phyloP scores from a whole-genome alignment of 2,329 filamentous ascomycete genomes.

The Hymenoscyphus occultus region DNA sequence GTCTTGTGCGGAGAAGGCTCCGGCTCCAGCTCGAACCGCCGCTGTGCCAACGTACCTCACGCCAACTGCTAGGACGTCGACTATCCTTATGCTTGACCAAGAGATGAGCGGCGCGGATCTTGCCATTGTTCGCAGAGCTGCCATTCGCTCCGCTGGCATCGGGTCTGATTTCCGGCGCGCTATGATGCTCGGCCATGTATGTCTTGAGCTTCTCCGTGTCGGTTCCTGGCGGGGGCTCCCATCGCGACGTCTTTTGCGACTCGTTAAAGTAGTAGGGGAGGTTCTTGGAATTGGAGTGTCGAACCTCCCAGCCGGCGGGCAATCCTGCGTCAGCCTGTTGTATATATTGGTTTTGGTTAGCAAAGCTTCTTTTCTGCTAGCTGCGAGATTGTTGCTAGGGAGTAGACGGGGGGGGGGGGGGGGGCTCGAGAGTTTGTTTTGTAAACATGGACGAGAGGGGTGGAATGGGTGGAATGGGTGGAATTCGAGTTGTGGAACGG shows the following conservation, averaged over 20 bases:
- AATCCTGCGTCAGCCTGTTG: conserved; percentile 71
- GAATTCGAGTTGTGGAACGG: neutral
- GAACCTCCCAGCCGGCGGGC: conserved; percentile 87
- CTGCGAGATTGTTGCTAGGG: conserved; percentile 1
- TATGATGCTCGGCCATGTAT: conserved; percentile 91
- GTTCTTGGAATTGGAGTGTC: conserved; percentile 97
- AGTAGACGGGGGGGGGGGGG: neutral
- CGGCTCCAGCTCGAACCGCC: too few relatives aligned
- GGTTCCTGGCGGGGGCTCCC: conserved; percentile 87
- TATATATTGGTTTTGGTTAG: conserved; percentile 16
- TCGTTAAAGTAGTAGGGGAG: conserved; percentile 98
- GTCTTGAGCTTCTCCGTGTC: conserved; percentile 89
- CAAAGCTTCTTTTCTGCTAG: conserved; percentile 5
- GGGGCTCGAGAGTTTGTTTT: conserved; percentile 9
- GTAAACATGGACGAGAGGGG: conserved; percentile 24
- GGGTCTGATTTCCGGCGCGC: conserved; percentile 47
- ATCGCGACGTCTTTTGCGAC: conserved; percentile 80
- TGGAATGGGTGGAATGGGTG: neutral
- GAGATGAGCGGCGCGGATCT: conserved; percentile 90
- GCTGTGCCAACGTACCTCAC: conserved; percentile 53
- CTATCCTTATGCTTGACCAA: conserved; percentile 91
- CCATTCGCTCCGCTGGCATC: conserved; percentile 36
- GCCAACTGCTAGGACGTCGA: conserved; percentile 88
- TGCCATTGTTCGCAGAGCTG: conserved; percentile 56
- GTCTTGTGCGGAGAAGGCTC: neutral